Percentiles rank a stretch among this genome's conserved stretches.
phyloP scores from a whole-genome alignment of 2,329 filamentous ascomycete genomes.

The Lachnellula subtilissima region DNA sequence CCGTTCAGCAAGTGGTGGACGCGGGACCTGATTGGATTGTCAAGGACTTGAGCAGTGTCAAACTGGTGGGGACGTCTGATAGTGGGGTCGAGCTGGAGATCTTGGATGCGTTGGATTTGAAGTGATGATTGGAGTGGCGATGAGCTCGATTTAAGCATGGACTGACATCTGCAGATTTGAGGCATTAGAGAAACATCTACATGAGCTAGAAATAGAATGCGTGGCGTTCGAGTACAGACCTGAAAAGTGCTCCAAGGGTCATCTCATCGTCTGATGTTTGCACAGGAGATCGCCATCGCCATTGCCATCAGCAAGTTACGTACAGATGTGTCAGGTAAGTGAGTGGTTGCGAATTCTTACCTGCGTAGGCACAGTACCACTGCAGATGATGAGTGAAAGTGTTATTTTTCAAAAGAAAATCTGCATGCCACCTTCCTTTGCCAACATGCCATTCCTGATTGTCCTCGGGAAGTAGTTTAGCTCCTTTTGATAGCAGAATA shows the following conservation, averaged over 20 bases:
- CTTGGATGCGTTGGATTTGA: conserved; percentile 18
- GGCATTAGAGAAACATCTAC: neutral
- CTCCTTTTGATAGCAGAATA: no score
- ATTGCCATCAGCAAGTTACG: neutral
- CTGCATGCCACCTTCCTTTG: neutral
- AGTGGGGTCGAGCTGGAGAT: conserved; percentile 33
- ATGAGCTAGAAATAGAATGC: neutral
- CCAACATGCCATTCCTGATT: neutral
- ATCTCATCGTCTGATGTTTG: neutral
- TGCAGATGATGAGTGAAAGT: neutral
- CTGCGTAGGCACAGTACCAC: neutral
- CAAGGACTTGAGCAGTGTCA: conserved; percentile 58
- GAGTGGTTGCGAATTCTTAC: neutral
- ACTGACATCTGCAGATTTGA: neutral
- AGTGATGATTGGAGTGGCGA: conserved; percentile 7
- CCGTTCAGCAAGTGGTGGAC: conserved; percentile 51
- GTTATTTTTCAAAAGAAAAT: neutral
- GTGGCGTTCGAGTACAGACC: neutral
- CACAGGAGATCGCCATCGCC: neutral
- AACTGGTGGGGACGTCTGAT: conserved; percentile 42
- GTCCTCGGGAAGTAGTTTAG: no score
- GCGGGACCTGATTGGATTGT: conserved; percentile 68
- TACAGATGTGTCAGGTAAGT: neutral
- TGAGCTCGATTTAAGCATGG: neutral
- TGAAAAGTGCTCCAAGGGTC: neutral